These are phyloP conservation scores for Sisymbrium irio DNA, from an alignment of 345 rosid species.

Conservation along the genomic window DNA sequence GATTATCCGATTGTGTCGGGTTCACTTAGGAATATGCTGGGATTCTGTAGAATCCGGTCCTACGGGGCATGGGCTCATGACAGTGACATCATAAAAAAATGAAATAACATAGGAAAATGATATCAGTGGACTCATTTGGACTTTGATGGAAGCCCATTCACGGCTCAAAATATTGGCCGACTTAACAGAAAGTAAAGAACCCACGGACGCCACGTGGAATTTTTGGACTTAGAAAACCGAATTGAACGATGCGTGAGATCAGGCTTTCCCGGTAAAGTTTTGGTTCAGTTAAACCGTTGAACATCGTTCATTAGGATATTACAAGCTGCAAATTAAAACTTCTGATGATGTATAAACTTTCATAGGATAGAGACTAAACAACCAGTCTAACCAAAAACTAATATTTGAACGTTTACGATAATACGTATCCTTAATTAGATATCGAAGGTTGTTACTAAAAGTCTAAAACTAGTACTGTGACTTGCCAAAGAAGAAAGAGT, in stretches of 20 bases:
- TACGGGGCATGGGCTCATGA: slow-evolving; percentile 13
- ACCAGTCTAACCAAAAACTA: no score
- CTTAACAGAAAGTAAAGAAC: neutral
- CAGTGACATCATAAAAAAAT: slow-evolving; percentile 3
- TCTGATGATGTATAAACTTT: no score
- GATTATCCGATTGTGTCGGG: slow-evolving; percentile 22
- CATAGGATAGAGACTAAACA: no score
- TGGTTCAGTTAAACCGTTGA: neutral
- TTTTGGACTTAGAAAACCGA: neutral
- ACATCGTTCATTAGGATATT: neutral
- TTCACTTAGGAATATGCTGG: slow-evolving; percentile 26
- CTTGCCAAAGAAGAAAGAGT: neutral
- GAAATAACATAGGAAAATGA: neutral
- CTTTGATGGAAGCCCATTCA: slow-evolving; percentile 8
- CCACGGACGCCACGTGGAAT: neutral
- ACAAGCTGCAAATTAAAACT: no score
- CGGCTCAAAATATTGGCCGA: slow-evolving; percentile 13
- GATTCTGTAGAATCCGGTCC: slow-evolving; percentile 19
- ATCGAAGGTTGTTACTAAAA: neutral
- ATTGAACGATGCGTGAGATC: neutral
- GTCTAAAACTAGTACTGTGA: neutral
- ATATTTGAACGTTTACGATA: no score
- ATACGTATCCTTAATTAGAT: neutral
- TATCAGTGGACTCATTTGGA: neutral
- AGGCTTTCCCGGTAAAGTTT: neutral